Percentiles rank a stretch among this genome's conserved stretches.
Evolutionary conservation across 345 rosid genomes (phyloP).

Genomic region (Carallia brachiata): DNA sequence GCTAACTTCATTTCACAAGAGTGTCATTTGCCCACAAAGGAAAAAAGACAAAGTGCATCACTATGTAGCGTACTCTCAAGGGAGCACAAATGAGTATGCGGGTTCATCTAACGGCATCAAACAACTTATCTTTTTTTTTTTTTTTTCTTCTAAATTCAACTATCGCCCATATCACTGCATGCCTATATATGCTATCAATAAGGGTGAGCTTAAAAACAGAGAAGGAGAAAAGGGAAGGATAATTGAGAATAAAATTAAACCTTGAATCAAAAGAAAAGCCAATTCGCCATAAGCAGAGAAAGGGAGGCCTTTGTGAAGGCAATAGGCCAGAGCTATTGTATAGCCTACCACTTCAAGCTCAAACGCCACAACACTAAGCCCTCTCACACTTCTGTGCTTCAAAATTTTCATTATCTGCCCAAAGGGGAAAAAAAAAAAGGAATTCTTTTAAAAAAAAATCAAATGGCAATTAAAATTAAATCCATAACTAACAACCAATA

Average conservation of each 20-base stretch:
- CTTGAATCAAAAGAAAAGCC: conserved; percentile 85
- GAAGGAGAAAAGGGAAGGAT: too few relatives aligned
- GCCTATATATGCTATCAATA: too few relatives aligned
- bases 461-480: neutral
- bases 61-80: too few relatives aligned
- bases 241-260: conserved; percentile 20
- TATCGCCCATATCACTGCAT: too few relatives aligned
- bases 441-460: neutral
- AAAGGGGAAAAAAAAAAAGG: neutral
- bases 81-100: too few relatives aligned
- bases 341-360: conserved; percentile 92
- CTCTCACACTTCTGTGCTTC: conserved; percentile 73
- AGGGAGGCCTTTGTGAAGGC: conserved; percentile 86
- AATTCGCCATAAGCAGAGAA: conserved; percentile 93
- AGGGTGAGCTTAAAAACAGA: too few relatives aligned
- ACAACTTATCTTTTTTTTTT: too few relatives aligned
- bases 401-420: conserved; percentile 76
- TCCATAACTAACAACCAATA: neutral
- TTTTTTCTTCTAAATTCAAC: too few relatives aligned
- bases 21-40: too few relatives aligned
- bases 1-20: too few relatives aligned
- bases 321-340: conserved; percentile 86
- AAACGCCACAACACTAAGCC: conserved; percentile 71
- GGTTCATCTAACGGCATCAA: too few relatives aligned
- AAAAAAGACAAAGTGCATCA: too few relatives aligned